A percentile compares a stretch with the other conserved stretches of the same genome.
Conservation (phyloP, 164 flowering plant species). For the Liriodendron chinense region DNA sequence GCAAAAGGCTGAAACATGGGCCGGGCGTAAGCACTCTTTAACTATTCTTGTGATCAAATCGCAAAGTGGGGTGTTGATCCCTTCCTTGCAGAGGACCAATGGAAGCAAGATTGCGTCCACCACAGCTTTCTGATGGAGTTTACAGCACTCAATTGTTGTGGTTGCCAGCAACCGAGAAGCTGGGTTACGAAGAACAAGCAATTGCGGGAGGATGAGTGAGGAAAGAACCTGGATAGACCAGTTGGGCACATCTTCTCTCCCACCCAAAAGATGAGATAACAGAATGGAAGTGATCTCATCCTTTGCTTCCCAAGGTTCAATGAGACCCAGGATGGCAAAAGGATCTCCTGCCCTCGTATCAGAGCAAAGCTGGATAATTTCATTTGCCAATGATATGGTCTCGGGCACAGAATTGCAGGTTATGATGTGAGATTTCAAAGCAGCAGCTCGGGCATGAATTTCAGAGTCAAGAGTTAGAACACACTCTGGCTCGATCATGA, state of each 20-base stretch:
- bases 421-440: constrained; percentile 37
- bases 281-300: constrained; percentile 60
- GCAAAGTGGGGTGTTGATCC: constrained; percentile 53
- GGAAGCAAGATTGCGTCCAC: constrained; percentile 63
- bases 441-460: constrained; percentile 29
- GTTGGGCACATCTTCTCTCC: constrained; percentile 30
- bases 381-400: constrained; percentile 37
- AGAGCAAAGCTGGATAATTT: constrained; percentile 47
- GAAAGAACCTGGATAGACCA: constrained; percentile 67
- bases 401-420: constrained; percentile 35
- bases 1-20: constrained; percentile 74
- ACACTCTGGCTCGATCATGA: constrained; percentile 13
- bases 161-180: constrained; percentile 56
- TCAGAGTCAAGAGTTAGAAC: constrained; percentile 29
- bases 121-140: constrained; percentile 58
- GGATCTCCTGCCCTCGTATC: constrained; percentile 20
- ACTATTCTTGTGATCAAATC: constrained; percentile 56
- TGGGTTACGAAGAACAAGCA: constrained; percentile 50
- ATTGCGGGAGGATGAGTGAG: constrained; percentile 59
- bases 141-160: constrained; percentile 53
- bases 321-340: constrained; percentile 37
- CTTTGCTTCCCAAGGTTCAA: constrained; percentile 72
- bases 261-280: constrained; percentile 40
- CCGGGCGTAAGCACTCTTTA: constrained; percentile 71
- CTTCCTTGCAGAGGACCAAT: constrained; percentile 39